Conservation (phyloP, 768 basidiomycete genomes). For the Galerina sulciceps region DNA sequence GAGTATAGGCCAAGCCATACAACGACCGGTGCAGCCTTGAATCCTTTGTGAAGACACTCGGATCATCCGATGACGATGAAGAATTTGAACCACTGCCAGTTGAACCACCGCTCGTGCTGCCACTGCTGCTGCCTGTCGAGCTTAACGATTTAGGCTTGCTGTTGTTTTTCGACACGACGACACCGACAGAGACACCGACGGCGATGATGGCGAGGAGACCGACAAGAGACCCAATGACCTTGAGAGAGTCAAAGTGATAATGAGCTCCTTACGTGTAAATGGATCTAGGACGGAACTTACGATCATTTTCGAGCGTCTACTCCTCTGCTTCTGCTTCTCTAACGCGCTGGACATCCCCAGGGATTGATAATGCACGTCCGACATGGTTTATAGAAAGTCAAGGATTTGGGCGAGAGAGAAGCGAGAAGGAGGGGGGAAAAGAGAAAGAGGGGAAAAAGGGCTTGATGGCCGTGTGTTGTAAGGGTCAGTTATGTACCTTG, state of each 20-base stretch:
- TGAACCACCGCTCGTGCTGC: slow-evolving; percentile 4
- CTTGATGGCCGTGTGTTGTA: background rate
- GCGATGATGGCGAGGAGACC: slow-evolving; percentile 54
- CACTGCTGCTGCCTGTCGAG: slow-evolving; percentile 7
- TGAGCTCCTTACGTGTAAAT: background rate
- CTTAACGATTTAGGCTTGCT: slow-evolving; percentile 28
- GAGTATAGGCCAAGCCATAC: slow-evolving; percentile 89
- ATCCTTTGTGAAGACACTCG: slow-evolving; percentile 75
- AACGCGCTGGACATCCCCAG: slow-evolving; percentile 29
- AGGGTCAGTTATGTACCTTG: background rate
- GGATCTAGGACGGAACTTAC: slow-evolving; percentile 41
- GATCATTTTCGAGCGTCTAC: slow-evolving; percentile 56
- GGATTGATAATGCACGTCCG: slow-evolving; percentile 18
- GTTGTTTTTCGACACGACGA: slow-evolving; percentile 62
- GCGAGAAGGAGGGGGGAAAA: slow-evolving; percentile 12
- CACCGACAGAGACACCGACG: slow-evolving; percentile 67
- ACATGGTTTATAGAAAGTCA: slow-evolving; percentile 16
- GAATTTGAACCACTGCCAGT: background rate
- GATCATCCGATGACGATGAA: slow-evolving; percentile 48
- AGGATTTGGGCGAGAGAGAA: slow-evolving; percentile 2
- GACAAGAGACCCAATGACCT: slow-evolving; percentile 59
- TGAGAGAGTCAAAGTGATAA: background rate
- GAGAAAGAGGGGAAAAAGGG: slow-evolving; percentile 2
- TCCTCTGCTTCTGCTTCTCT: slow-evolving; percentile 32
- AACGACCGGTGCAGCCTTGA: slow-evolving; percentile 68